phyloP scores from a whole-genome alignment of 352 stramenopile genomes.

The Phytophthora chlamydospora region DNA sequence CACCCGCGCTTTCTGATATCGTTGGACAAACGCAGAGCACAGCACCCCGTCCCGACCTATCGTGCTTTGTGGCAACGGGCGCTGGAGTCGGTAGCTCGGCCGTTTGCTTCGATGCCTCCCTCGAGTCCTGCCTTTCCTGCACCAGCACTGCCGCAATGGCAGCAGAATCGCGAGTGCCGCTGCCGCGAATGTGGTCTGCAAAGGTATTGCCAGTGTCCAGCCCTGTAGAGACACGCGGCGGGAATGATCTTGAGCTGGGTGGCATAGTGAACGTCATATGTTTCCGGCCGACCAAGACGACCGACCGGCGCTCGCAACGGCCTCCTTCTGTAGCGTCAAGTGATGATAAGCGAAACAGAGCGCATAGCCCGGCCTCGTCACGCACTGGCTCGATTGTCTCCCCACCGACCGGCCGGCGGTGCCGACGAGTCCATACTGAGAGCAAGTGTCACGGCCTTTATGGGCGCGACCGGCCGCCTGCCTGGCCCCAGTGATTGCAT shows the following conservation, averaged over 20 bases:
- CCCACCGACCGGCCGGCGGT: constrained; percentile 2
- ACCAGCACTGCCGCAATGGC: no score
- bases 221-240: background rate
- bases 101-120: no score
- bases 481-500: background rate
- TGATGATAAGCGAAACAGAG: background rate
- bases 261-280: constrained; percentile 16
- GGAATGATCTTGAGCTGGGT: background rate
- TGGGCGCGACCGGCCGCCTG: constrained; percentile 17
- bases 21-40: no score
- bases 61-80: no score
- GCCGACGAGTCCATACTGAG: constrained; percentile 3
- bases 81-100: no score
- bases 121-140: no score
- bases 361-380: background rate
- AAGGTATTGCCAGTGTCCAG: background rate
- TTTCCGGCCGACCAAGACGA: constrained; percentile 23
- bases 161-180: no score
- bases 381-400: constrained; percentile 1
- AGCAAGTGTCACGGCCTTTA: background rate
- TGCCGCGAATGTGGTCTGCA: no score
- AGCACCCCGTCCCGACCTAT: no score
- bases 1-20: no score
- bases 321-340: constrained; percentile 28
- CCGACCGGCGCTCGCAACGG: constrained; percentile 23